These are phyloP conservation scores for Rhazya stricta DNA, from an alignment of 257 asterid genomes.

Conservation along the genomic window DNA sequence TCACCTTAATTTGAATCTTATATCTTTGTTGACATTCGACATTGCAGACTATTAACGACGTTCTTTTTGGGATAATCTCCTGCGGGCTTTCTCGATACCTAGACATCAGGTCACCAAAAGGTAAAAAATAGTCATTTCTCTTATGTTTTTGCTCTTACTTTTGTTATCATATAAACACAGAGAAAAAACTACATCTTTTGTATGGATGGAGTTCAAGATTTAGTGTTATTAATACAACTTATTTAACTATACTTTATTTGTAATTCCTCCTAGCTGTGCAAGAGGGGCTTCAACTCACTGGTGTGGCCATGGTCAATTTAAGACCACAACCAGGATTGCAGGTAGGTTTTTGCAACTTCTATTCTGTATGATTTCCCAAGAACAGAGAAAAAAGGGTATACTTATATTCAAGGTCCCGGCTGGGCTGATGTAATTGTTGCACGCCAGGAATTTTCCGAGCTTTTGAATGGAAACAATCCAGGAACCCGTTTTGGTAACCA, in stretches of 20 bases:
- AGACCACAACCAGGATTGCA: constrained; percentile 64
- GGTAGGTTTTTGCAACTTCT: constrained; percentile 25
- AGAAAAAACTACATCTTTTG: not conserved
- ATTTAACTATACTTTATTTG: not conserved
- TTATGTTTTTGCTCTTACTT: not conserved
- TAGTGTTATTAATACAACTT: not conserved
- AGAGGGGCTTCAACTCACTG: constrained; percentile 66
- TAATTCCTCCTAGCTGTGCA: constrained; percentile 24
- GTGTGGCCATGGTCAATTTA: constrained; percentile 73
- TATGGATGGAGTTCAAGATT: too few species aligned
- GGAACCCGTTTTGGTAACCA: constrained; percentile 56
- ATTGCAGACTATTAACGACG: constrained; percentile 83
- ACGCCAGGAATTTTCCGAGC: constrained; percentile 46
- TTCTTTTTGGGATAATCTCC: constrained; percentile 69
- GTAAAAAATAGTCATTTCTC: constrained; percentile 24
- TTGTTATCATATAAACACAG: not conserved
- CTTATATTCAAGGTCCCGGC: not conserved
- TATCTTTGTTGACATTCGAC: not conserved
- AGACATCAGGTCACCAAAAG: constrained; percentile 43
- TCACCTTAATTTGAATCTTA: not conserved
- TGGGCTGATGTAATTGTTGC: not conserved
- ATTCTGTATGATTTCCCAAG: not conserved
- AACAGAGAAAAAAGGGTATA: too few species aligned
- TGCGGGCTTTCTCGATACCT: constrained; percentile 65
- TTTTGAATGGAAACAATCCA: constrained; percentile 29